A percentile compares a stretch with the other conserved stretches of the same genome.
Evolutionary conservation across 495 filamentous ascomycete species (phyloP).

Genomic region (Aspergillus affinis): DNA sequence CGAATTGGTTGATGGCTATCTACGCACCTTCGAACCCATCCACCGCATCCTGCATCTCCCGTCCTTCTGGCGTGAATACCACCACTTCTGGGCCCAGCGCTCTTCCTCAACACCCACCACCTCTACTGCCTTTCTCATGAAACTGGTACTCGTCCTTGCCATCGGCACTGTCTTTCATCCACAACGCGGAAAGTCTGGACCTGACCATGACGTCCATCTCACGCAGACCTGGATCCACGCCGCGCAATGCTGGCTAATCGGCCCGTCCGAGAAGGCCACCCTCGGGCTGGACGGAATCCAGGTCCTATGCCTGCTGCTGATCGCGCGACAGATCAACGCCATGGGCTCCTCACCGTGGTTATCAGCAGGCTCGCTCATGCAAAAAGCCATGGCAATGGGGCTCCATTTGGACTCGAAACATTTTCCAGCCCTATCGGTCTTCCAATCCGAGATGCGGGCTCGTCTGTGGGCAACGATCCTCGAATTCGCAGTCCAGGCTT

Average conservation of each 20-base stretch:
- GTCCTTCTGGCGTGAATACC: constrained; percentile 48
- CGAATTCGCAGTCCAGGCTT: constrained; percentile 48
- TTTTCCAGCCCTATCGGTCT: constrained; percentile 42
- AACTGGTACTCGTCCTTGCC: constrained; percentile 25
- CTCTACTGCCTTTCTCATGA: constrained; percentile 19
- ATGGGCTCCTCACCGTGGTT: constrained; percentile 51
- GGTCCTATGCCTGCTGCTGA: constrained; percentile 48
- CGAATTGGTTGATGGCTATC: constrained; percentile 44
- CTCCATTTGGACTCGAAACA: constrained; percentile 54
- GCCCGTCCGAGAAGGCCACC: constrained; percentile 47
- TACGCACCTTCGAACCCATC: constrained; percentile 45
- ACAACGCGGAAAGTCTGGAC: neutral
- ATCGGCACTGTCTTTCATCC: constrained; percentile 32
- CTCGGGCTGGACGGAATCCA: constrained; percentile 45
- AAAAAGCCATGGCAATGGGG: constrained; percentile 50
- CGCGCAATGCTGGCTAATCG: constrained; percentile 53
- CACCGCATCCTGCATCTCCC: constrained; percentile 50
- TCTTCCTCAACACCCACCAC: constrained; percentile 21
- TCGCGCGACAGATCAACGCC: constrained; percentile 47
- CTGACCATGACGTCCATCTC: constrained; percentile 7
- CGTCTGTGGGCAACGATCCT: constrained; percentile 59
- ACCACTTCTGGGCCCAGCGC: constrained; percentile 29
- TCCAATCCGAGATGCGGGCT: constrained; percentile 52
- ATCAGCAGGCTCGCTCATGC: constrained; percentile 47
- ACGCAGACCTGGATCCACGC: constrained; percentile 48